Conservation (phyloP, 208 protist species). For the Trypanosomatidae sp. region DNA sequence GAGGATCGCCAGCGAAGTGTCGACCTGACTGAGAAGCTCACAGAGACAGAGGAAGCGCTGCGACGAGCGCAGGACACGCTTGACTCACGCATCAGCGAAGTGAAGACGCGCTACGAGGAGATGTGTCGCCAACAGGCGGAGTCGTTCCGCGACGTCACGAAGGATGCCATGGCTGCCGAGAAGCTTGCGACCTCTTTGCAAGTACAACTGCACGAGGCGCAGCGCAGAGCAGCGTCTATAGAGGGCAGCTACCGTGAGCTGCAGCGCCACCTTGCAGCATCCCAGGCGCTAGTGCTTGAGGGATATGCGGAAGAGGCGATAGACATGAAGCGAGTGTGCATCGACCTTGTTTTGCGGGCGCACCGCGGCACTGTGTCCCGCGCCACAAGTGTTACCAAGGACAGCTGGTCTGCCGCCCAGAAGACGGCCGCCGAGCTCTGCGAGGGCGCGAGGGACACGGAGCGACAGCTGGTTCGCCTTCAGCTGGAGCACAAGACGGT, state of each 20-base stretch:
- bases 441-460: constrained; percentile 5
- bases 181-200: constrained; percentile 18
- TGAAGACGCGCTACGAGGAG: constrained; percentile 31
- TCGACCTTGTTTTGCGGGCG: constrained; percentile 1
- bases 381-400: constrained; percentile 8
- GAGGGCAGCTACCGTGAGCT: constrained; percentile 26
- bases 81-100: constrained; percentile 20
- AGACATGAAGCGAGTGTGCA: constrained; percentile 24
- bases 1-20: constrained; percentile 37
- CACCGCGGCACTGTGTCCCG: constrained; percentile 23
- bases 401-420: constrained; percentile 16
- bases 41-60: constrained; percentile 28
- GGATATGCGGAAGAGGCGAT: constrained; percentile 37
- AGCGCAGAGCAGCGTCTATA: constrained; percentile 13
- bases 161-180: constrained; percentile 30
- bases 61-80: constrained; percentile 28
- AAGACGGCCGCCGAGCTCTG: background rate
- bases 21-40: constrained; percentile 25
- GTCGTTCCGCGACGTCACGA: constrained; percentile 21
- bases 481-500: constrained; percentile 13
- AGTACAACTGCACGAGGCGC: constrained; percentile 30
- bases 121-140: constrained; percentile 38
- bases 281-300: constrained; percentile 11
- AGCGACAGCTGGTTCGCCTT: constrained; percentile 25
- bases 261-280: constrained; percentile 17